These are phyloP conservation scores for Pseudomassariella vexata DNA, from an alignment of 2,329 filamentous ascomycete species.

Conservation along the genomic window DNA sequence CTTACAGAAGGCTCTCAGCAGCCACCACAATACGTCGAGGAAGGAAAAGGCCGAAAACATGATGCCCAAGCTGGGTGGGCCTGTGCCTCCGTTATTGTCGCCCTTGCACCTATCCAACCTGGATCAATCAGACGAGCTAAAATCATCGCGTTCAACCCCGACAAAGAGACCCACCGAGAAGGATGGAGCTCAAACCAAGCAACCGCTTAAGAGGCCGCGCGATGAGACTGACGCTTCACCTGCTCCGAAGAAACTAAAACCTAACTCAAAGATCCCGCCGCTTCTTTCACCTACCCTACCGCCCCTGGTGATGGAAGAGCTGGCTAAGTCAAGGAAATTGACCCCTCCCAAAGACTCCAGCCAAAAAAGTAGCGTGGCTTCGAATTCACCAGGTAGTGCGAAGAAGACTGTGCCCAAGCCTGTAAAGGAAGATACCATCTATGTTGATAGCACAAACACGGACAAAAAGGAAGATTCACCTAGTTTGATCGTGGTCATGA, in stretches of 20 bases:
- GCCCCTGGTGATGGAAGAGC: constrained; percentile 41
- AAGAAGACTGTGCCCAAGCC: constrained; percentile 29
- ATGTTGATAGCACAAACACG: constrained; percentile 22
- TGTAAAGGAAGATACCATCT: constrained; percentile 24
- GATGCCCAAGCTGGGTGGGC: constrained; percentile 26
- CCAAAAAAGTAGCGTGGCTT: constrained; percentile 19
- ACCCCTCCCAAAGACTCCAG: constrained; percentile 17
- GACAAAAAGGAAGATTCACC: constrained; percentile 26
- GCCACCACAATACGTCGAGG: constrained; percentile 28
- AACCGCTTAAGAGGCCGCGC: constrained; percentile 18
- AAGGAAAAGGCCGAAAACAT: constrained; percentile 29
- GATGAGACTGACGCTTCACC: constrained; percentile 21
- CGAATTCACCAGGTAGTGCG: constrained; percentile 25
- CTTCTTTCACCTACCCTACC: constrained; percentile 53
- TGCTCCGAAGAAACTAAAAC: constrained; percentile 31
- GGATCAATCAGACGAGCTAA: constrained; percentile 26
- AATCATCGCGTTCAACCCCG: constrained; percentile 19
- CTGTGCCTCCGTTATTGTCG: constrained; percentile 47
- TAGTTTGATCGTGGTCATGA: constrained; percentile 37
- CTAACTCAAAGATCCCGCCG: constrained; percentile 35
- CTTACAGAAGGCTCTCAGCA: constrained; percentile 25
- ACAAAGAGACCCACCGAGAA: constrained; percentile 26
- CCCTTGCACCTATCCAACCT: constrained; percentile 41
- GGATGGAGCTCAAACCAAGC: constrained; percentile 17
- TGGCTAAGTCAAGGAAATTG: constrained; percentile 30